Evolutionary conservation across 2,329 filamentous ascomycete genomes (phyloP), one percentile per base, ranked within the genome.

Genomic region (Ascochyta fabae): DNA sequence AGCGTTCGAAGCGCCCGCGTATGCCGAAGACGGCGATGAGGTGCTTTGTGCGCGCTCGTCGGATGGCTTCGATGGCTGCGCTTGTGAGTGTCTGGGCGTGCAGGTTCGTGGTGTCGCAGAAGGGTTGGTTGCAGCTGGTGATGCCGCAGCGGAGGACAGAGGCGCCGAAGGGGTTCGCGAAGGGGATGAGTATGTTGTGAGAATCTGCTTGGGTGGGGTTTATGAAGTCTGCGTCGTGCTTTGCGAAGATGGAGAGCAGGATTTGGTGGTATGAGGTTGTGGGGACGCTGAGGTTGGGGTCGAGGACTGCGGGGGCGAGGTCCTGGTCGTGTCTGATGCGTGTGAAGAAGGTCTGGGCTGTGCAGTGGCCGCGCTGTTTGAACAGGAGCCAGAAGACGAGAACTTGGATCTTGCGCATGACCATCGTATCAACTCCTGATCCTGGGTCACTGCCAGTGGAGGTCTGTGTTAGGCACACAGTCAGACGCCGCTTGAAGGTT

Each of bases 351-450:
- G 64, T 69, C 49, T 73, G 71, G 4, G 71, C 62, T 13, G 61
- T 66, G 33, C 64, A 69, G 56, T 71, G 71, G 15, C 47, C 53
- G 12, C 59, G 64, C 47, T 71, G 68, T 4, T 54, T 57, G 57
- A 64, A 71, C 27, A 73, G 43, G 16, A 71, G 68, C 70, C 71
- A 74, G 61, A 73, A 74, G n/a, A 68, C 43, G 31, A 73, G 47
- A n/a, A 70, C 24, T 41, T 75, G 71, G 6, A 70, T 43, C 33
- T 70, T 69, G 42, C 34, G 47, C 53, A 68, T 64, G 12, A 64
- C 31, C 2, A 19, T 39, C 33, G 53, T 26, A n/a, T 50, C 52
- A 24, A 15, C 44, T 33, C 23, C 61, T 34, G 19, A 44, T 12
- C 8, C 45, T 22, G 46, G 49, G 43, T 15, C 22, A 23, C 15